Evolutionary conservation across 169 alveolate genomes (phyloP).

Genomic region (Eimeria sp.): DNA sequence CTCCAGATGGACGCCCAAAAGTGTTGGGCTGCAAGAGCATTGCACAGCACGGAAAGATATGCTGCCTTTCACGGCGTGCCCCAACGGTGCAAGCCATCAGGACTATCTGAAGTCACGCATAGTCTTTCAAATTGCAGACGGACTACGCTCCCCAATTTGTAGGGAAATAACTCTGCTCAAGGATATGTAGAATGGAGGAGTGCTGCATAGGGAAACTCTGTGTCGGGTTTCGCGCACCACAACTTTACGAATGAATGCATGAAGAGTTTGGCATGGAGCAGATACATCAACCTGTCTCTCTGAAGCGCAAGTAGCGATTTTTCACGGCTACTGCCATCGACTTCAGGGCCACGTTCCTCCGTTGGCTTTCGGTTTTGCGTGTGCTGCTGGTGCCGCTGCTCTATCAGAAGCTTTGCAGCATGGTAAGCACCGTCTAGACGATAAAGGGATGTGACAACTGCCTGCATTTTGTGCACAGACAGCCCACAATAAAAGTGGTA

Average conservation of each 20-base stretch:
- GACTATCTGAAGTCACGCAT: not conserved
- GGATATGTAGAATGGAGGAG: not conserved
- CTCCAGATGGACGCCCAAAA: conserved; percentile 41
- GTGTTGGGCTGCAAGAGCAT: conserved; percentile 58
- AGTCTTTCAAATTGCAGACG: not conserved
- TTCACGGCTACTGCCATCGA: not conserved
- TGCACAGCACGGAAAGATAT: not conserved
- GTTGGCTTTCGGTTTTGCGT: not conserved
- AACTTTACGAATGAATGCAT: conserved; percentile 35
- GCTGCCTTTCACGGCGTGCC: not conserved
- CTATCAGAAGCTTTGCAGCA: conserved; percentile 54
- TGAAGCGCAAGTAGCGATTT: conserved; percentile 3
- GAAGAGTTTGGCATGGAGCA: conserved; percentile 60
- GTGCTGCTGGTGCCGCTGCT: conserved; percentile 54
- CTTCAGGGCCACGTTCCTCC: not conserved
- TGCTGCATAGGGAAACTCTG: not conserved
- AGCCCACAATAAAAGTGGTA: not conserved
- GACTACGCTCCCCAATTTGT: not conserved
- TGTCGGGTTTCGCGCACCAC: conserved; percentile 18
- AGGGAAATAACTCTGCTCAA: not conserved
- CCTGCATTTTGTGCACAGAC: not conserved
- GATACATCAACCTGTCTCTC: conserved; percentile 33
- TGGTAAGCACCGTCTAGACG: conserved; percentile 64
- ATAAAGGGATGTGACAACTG: conserved; percentile 47
- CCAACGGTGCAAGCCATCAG: not conserved